Percentiles rank a stretch among this genome's conserved stretches.
These are phyloP conservation scores for barrel medic (Medicago truncatula) DNA, from an alignment of 306 rosid species.

Conservation along the genomic window MtrunA17r5.0-ANR NC_053043.1:4518001-4518500, in stretches of 20 bases:
- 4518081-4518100: conserved; percentile 67
- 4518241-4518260: conserved; percentile 46
- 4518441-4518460: neutral
- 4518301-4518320: conserved; percentile 21
- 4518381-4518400: neutral
- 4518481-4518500: neutral
- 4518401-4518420: neutral
- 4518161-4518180: conserved; percentile 58
- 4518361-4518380: neutral
- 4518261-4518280: conserved; percentile 73
- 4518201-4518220: conserved; percentile 63
- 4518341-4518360: neutral
- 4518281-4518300: conserved; percentile 57
- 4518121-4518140: conserved; percentile 57
- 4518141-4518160: conserved; percentile 58
- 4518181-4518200: conserved; percentile 52
- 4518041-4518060: conserved; percentile 59
- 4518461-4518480: neutral
- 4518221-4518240: conserved; percentile 70
- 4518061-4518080: conserved; percentile 59
- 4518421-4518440: neutral
- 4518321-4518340: neutral
- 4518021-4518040: conserved; percentile 66
- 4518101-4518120: conserved; percentile 61
- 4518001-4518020: conserved; percentile 70